A percentile compares a stretch with the other conserved stretches of the same genome.
Conservation (phyloP, 495 filamentous ascomycete genomes). For the Lineolata rhizophorae region DNA sequence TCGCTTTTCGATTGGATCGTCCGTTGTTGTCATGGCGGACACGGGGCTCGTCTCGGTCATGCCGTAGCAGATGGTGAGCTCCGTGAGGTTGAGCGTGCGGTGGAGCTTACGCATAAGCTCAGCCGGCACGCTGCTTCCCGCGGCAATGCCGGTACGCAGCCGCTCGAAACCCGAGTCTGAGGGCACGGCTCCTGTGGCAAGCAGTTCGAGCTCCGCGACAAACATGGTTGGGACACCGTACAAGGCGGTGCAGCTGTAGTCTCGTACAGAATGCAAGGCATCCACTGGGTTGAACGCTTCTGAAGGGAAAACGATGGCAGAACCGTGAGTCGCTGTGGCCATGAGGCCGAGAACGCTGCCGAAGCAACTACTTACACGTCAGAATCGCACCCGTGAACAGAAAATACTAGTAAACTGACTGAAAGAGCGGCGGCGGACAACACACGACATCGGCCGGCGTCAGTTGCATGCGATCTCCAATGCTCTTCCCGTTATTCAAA, state of each 20-base stretch:
- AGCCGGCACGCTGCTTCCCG: constrained; percentile 62
- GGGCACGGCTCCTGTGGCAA: constrained; percentile 30
- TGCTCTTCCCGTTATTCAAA: constrained; percentile 71
- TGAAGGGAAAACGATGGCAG: constrained; percentile 63
- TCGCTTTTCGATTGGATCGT: constrained; percentile 61
- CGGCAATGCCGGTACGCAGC: constrained; percentile 78
- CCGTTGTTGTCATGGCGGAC: constrained; percentile 67
- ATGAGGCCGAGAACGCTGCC: constrained; percentile 81
- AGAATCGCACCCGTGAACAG: not conserved
- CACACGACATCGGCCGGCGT: constrained; percentile 50
- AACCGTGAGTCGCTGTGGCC: constrained; percentile 73
- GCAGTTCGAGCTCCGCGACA: constrained; percentile 57
- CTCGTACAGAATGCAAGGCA: constrained; percentile 45
- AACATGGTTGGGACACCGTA: constrained; percentile 98
- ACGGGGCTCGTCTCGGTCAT: constrained; percentile 98
- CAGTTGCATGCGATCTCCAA: constrained; percentile 66
- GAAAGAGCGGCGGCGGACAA: constrained; percentile 75
- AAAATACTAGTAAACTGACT: constrained; percentile 16
- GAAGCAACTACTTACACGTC: constrained; percentile 36
- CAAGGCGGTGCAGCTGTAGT: constrained; percentile 59
- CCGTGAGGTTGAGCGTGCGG: constrained; percentile 49
- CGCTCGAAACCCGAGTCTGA: constrained; percentile 41
- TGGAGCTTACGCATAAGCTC: constrained; percentile 71
- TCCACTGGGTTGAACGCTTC: constrained; percentile 72
- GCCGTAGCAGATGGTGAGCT: constrained; percentile 89